Base-by-base conservation (phyloP, 1,284 basidiomycete species). In the Meripilus lineatus region DNA sequence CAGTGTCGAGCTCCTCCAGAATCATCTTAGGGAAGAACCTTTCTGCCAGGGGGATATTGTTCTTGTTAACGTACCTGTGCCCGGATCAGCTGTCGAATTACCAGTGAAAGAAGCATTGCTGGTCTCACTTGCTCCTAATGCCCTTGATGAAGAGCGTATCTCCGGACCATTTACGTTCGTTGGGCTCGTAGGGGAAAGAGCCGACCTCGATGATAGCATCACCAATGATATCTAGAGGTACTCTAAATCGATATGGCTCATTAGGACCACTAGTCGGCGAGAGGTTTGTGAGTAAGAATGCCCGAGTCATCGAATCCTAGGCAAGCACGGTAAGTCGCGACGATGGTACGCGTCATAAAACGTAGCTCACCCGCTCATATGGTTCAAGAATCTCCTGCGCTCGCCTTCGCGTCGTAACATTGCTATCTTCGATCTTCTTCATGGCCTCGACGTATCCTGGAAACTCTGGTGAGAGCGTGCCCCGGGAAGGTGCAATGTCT, bases 231-330 rank as follows among this genome's bases (percentile, higher is more conserved):
- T 80, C 70, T 7, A 93, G 60, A 0, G 91, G 90, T 18, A 93
- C 72, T 11, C 79, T 74, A 63, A 93, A 93, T 48, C 67, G 73
- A 39, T 79, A 68, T 23, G 70, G 56, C 21, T 56, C 52, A 21
- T 54, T 50, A n/a, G n/a, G n/a, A 17, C 53, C 48, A n/a, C 32
- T 17, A 26, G 50, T 49, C 28, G 56, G 49, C 36, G 62, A 54
- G 3, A 94, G 72, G 62, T 94, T 94, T 10, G 91, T 93, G 30
- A 93, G 70, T 14, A 94, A 71, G 65, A 93, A 94, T 14, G 83
- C 79, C 21, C 87, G 81, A 21, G 86, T 72, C 42, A 70, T 66
- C 1, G 79, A 58, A 47, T 93, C 84, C 87, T 90, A 46, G 5
- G 32, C 22, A 50, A 42, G 20, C 13, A n/a, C 23, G 17, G 17